Evolutionary conservation across 2,329 filamentous ascomycete genomes (phyloP).

Genomic region (Orbilia ellipsospora): DNA sequence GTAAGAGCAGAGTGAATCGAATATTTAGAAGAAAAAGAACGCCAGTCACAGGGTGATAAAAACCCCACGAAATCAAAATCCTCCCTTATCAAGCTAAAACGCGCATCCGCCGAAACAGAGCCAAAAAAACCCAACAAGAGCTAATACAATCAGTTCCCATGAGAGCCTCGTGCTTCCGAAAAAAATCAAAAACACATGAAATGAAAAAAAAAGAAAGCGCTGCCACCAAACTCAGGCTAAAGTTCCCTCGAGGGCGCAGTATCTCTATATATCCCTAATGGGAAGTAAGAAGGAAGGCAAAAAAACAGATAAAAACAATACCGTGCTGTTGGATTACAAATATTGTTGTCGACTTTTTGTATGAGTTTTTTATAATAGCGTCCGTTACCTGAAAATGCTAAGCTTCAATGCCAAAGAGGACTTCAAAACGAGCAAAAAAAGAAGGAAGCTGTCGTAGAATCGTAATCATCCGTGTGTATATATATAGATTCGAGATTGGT

Average conservation of each 20-base stretch:
- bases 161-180: no score
- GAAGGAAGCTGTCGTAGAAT: conserved; percentile 14
- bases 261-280: background rate
- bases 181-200: no score
- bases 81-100: conserved; percentile 4
- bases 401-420: conserved; percentile 7
- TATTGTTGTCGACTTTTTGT: conserved; percentile 1
- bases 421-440: conserved; percentile 15
- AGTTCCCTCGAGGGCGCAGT: no score
- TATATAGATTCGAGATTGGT: background rate
- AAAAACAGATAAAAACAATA: background rate
- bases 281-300: background rate
- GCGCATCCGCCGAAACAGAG: background rate
- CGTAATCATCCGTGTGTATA: conserved; percentile 1
- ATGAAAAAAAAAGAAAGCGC: no score
- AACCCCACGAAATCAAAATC: background rate
- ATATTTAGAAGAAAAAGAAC: conserved; percentile 19
- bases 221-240: no score
- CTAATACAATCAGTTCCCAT: no score
- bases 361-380: conserved; percentile 7
- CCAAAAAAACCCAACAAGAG: no score
- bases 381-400: conserved; percentile 14
- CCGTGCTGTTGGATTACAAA: no score
- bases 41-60: conserved; percentile 8
- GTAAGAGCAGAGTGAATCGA: conserved; percentile 12